Evolutionary conservation across 2,329 filamentous ascomycete genomes (phyloP).

Genomic region (Cordyceps militaris): DNA sequence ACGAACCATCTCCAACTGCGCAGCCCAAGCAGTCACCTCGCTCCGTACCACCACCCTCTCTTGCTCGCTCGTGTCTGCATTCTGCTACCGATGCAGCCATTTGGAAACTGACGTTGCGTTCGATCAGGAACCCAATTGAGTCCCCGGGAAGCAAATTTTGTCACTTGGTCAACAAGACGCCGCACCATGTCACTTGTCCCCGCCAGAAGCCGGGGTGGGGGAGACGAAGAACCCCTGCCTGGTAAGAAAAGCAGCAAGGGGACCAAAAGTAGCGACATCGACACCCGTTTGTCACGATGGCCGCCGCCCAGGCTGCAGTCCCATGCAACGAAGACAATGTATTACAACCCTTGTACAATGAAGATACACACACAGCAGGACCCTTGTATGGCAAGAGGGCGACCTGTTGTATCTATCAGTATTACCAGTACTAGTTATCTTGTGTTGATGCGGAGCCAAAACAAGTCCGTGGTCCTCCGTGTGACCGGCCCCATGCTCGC

Average conservation of each 20-base stretch:
- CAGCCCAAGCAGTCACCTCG: not conserved
- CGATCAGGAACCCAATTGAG: not conserved
- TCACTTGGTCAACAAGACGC: conserved; percentile 8
- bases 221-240: not conserved
- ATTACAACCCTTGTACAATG: not conserved
- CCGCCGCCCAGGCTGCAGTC: not conserved
- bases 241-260: no score
- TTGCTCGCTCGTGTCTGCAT: not conserved
- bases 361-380: not conserved
- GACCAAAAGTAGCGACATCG: not conserved
- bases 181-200: not conserved
- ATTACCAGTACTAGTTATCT: not conserved
- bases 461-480: not conserved
- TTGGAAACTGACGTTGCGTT: not conserved
- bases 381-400: not conserved
- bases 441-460: conserved; percentile 12
- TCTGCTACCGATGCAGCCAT: not conserved
- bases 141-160: not conserved
- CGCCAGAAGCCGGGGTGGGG: conserved; percentile 1
- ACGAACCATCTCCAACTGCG: not conserved
- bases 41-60: not conserved
- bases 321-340: not conserved
- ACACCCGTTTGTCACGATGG: conserved; percentile 5
- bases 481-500: conserved; percentile 8
- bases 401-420: not conserved